phyloP scores from a whole-genome alignment of 805 yeast species.

The Starmerella sirachaensis region DNA sequence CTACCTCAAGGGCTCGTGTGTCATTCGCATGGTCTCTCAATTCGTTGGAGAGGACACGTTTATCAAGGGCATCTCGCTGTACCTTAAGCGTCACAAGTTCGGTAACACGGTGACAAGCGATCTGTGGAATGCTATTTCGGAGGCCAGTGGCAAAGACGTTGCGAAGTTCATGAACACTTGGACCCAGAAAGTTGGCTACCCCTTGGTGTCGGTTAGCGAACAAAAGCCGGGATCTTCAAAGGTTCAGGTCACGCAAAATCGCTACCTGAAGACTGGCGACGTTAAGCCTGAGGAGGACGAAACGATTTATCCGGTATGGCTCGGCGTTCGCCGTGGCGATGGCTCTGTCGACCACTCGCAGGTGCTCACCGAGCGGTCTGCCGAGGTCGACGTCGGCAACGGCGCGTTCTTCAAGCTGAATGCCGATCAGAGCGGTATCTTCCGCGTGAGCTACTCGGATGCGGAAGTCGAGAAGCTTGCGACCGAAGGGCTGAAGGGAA shows the following conservation, averaged over 20 bases:
- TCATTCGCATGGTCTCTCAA: slow-evolving; percentile 63
- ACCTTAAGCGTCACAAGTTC: slow-evolving; percentile 50
- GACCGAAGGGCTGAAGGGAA: slow-evolving; percentile 39
- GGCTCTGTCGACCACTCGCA: slow-evolving; percentile 48
- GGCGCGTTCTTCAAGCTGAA: slow-evolving; percentile 45
- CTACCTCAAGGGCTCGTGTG: slow-evolving; percentile 68
- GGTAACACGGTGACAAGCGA: slow-evolving; percentile 65
- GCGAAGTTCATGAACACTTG: slow-evolving; percentile 51
- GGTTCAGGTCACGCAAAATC: slow-evolving; percentile 38
- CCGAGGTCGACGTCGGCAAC: slow-evolving; percentile 35
- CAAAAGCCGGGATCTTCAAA: slow-evolving; percentile 23
- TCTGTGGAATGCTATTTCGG: slow-evolving; percentile 56
- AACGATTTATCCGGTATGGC: slow-evolving; percentile 43
- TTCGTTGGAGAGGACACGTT: slow-evolving; percentile 58
- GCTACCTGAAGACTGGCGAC: slow-evolving; percentile 56
- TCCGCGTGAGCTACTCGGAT: slow-evolving; percentile 44
- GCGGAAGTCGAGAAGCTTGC: slow-evolving; percentile 44
- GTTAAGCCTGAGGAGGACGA: slow-evolving; percentile 44
- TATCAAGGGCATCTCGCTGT: slow-evolving; percentile 59
- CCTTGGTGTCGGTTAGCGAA: slow-evolving; percentile 44
- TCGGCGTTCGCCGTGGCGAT: slow-evolving; percentile 40
- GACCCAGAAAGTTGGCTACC: slow-evolving; percentile 66
- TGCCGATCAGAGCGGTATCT: slow-evolving; percentile 49
- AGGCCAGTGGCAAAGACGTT: slow-evolving; percentile 51
- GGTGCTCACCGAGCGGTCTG: slow-evolving; percentile 42